Percentiles rank a stretch among this genome's conserved stretches.
Conservation (phyloP, 2,329 filamentous ascomycete species). For the Ophiostoma populinum region DNA sequence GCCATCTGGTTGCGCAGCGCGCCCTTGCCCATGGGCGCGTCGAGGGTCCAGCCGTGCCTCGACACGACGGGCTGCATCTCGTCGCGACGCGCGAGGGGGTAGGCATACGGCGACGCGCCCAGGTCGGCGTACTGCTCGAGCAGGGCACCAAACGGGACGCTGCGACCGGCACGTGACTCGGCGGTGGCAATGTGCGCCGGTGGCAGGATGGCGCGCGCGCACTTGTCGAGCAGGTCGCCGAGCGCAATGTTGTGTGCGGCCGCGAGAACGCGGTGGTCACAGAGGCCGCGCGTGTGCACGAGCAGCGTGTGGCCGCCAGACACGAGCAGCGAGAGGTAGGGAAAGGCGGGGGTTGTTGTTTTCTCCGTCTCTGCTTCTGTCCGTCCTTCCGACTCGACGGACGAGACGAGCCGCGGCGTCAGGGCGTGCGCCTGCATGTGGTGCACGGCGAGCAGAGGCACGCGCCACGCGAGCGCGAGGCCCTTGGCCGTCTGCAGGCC, state of each 20-base stretch:
- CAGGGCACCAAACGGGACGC: conserved; percentile 63
- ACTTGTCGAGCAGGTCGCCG: conserved; percentile 80
- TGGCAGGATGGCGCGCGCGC: conserved; percentile 61
- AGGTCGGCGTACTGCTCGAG: conserved; percentile 70
- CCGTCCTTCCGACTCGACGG: no score
- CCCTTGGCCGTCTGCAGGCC: conserved; percentile 80
- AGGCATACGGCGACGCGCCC: conserved; percentile 13
- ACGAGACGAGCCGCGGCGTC: conserved; percentile 60
- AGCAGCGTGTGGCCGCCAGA: conserved; percentile 88
- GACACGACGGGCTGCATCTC: conserved; percentile 31
- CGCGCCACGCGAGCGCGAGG: conserved; percentile 63
- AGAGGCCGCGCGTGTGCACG: conserved; percentile 52
- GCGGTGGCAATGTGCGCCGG: conserved; percentile 30
- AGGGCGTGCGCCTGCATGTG: conserved; percentile 97
- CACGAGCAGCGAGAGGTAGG: conserved; percentile 75
- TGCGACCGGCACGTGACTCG: conserved; percentile 19
- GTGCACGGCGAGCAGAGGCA: conserved; percentile 73
- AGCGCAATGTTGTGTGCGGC: conserved; percentile 66
- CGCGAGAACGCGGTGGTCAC: conserved; percentile 56
- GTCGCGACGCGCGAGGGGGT: conserved; percentile 38
- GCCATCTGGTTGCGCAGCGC: conserved; percentile 33
- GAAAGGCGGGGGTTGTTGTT: conserved; percentile 44
- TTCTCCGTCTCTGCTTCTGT: no score
- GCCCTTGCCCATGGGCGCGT: conserved; percentile 39
- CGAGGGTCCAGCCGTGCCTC: conserved; percentile 42